A percentile compares a stretch with the other conserved stretches of the same genome.
These are phyloP conservation scores for Aspergillus bertholletiae DNA, from an alignment of 495 filamentous ascomycete genomes.

Conservation along the genomic window DNA sequence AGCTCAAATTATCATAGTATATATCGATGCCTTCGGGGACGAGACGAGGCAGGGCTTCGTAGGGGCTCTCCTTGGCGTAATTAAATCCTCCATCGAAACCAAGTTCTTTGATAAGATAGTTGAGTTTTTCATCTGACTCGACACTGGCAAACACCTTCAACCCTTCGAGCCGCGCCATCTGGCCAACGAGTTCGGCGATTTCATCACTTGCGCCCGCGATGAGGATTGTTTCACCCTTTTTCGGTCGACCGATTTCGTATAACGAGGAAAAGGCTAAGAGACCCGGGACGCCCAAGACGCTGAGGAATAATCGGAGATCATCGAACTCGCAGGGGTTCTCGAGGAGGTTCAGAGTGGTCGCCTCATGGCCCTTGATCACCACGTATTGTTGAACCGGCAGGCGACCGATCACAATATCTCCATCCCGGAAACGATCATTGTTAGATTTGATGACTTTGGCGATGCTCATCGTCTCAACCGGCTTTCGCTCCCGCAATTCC, in stretches of 20 bases:
- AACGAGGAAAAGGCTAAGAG: conserved; percentile 78
- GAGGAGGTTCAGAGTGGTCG: conserved; percentile 29
- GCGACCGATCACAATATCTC: conserved; percentile 60
- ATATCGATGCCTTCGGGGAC: conserved; percentile 87
- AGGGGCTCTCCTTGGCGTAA: conserved; percentile 69
- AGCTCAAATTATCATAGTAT: conserved; percentile 83
- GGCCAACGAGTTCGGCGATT: conserved; percentile 83
- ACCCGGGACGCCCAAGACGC: conserved; percentile 82
- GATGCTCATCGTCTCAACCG: conserved; percentile 57
- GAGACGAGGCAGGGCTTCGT: conserved; percentile 66
- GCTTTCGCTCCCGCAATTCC: conserved; percentile 50
- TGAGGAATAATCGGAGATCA: conserved; percentile 53
- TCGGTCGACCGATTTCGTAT: conserved; percentile 78
- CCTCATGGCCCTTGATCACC: conserved; percentile 24
- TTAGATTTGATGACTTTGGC: conserved; percentile 65
- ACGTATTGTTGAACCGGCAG: conserved; percentile 62
- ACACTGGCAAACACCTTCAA: conserved; percentile 77
- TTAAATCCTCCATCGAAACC: conserved; percentile 72
- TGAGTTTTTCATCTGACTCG: conserved; percentile 64
- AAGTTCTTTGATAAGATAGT: conserved; percentile 60
- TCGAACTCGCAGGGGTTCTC: conserved; percentile 43
- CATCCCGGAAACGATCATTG: conserved; percentile 54
- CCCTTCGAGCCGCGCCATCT: conserved; percentile 83
- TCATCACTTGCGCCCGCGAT: conserved; percentile 78
- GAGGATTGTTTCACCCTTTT: conserved; percentile 87